phyloP scores from a whole-genome alignment of 352 stramenopile genomes.

The Globisporangium spinosum region DNA sequence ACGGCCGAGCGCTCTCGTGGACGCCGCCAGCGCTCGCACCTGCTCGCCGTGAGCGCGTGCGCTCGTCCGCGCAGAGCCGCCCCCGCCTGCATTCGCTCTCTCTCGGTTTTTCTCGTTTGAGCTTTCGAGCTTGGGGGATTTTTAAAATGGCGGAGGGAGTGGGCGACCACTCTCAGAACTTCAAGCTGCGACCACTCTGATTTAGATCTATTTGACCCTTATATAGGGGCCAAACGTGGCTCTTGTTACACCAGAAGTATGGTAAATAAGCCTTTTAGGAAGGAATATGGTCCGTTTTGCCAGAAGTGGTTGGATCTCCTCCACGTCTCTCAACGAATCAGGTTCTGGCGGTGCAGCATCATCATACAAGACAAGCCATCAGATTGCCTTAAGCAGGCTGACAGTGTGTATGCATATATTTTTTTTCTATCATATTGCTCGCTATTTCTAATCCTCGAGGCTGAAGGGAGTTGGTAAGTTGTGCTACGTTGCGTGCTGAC shows the following conservation, averaged over 20 bases:
- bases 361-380: neutral
- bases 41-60: constrained; percentile 1
- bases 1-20: neutral
- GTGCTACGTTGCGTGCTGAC: neutral
- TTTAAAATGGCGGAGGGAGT: neutral
- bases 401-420: neutral
- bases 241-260: neutral
- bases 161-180: constrained; percentile 1
- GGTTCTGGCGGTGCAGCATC: constrained; percentile 1
- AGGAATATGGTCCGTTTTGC: neutral
- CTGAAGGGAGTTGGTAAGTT: neutral
- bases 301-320: neutral
- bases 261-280: neutral
- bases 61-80: constrained; percentile 12
- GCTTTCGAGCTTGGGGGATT: neutral
- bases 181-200: neutral
- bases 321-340: neutral
- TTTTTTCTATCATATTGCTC: neutral
- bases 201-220: neutral
- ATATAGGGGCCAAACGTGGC: neutral
- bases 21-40: constrained; percentile 9
- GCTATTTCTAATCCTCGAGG: neutral
- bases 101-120: neutral
- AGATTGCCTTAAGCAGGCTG: neutral
- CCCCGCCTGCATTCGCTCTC: constrained; percentile 10